Evolutionary conservation across 805 yeast species (phyloP), one percentile per base, ranked within the genome.

Genomic region (Candida manassasensis): DNA sequence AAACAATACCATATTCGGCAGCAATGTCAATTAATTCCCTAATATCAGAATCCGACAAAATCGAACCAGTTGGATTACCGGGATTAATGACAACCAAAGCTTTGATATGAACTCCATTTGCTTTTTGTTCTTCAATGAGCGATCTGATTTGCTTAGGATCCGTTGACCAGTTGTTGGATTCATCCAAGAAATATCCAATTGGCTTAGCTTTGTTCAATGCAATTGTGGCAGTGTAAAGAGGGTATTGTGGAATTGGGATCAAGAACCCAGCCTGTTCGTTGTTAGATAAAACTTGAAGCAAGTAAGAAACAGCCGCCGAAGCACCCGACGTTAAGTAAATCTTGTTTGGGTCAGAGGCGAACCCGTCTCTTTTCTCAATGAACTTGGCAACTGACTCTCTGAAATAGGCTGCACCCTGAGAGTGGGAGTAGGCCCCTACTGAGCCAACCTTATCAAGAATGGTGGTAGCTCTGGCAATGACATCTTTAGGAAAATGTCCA

Each of bases 191-290:
- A 63, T 93, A 93, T 12, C 96, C 95, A 32, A 93, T 70, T 8
- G 95, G 84, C 19, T 81, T 75, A 14, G 96, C 78, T 49, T 84
- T 77, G 53, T 84, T 84, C 52, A 94, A 69, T 3, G 96, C 82
- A 48, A 93, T 71, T 3, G 95, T 73, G n/a, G 98, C 98, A 3
- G 97, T 87, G 65, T 93, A 93, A 41, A 93, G 72, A 3, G 99
- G 99, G 57, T 93, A 93, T 65, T 93, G 98, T 10, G 99, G 99
- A 47, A 93, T 90, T 21, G 99, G 99, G 45, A 93, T 88, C 61
- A 94, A 63, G 53, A 68, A 84, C 32, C 95, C 95, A 3, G 93
- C 72, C 38, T 76, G 61, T 27, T 73, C 73, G 26, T 87, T 86
- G 25, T 69, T 59, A 4, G 93, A 73, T 13, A 93, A 61, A 19